Evolutionary conservation across 164 flowering plant species (phyloP).

Genomic region (Magnolia changhungtana): DNA sequence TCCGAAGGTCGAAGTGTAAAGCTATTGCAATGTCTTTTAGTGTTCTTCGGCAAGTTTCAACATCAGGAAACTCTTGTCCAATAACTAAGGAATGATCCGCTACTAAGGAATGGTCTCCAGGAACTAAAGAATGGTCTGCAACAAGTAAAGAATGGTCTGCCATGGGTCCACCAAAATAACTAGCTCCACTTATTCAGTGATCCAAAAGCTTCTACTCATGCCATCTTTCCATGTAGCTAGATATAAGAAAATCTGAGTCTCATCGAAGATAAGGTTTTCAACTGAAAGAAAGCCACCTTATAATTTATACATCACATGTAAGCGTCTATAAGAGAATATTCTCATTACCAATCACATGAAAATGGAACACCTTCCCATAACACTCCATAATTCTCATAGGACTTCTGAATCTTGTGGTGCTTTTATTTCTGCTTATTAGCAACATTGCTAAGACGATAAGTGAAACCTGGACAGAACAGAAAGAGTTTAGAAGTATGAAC

Average conservation of each 20-base stretch:
- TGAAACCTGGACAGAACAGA: too few relatives aligned
- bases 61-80: slow-evolving; percentile 84
- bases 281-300: not conserved
- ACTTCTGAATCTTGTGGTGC: too few relatives aligned
- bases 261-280: not conserved
- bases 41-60: slow-evolving; percentile 59
- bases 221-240: not conserved
- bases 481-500: too few relatives aligned
- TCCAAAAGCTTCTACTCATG: not conserved
- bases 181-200: not conserved
- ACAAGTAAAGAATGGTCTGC: slow-evolving; percentile 26
- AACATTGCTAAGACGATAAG: too few relatives aligned
- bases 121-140: slow-evolving; percentile 1
- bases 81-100: slow-evolving; percentile 42
- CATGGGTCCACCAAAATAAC: not conserved
- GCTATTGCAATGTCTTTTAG: slow-evolving; percentile 86
- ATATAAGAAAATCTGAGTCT: too few relatives aligned
- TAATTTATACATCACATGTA: not conserved
- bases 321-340: not conserved
- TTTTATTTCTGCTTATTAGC: too few relatives aligned
- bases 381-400: too few relatives aligned
- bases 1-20: slow-evolving; percentile 86
- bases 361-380: too few relatives aligned
- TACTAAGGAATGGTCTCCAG: not conserved
- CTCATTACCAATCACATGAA: not conserved